phyloP scores from a whole-genome alignment of 192 early-diverging fungal species.

The Linnemannia exigua region DNA sequence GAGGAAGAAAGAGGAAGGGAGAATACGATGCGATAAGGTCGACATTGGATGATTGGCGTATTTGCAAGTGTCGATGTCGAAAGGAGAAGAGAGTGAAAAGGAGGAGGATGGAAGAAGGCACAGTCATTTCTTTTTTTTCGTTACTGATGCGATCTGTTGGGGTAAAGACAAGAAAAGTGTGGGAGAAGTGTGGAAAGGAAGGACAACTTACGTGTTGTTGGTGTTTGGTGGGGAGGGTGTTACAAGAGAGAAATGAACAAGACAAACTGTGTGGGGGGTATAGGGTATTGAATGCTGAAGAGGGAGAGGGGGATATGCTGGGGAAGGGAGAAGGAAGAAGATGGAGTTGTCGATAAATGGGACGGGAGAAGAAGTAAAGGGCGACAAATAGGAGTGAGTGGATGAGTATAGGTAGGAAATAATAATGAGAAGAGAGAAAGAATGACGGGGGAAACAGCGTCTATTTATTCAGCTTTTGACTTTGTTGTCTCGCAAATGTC shows the following conservation, averaged over 20 bases:
- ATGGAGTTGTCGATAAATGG: slow-evolving; percentile 2
- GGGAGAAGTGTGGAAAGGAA: not conserved
- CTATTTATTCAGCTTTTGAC: slow-evolving; percentile 4
- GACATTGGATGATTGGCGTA: not conserved
- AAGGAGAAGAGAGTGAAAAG: not conserved
- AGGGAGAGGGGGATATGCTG: slow-evolving; percentile 1
- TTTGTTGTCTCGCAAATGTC: not conserved
- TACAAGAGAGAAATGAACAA: not conserved
- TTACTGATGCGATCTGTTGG: slow-evolving; percentile 5
- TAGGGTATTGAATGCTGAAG: slow-evolving; percentile 9
- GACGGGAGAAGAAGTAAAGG: not conserved
- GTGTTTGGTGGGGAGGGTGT: slow-evolving; percentile 3
- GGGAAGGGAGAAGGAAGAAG: not conserved
- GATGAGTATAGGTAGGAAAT: not conserved
- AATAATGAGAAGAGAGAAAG: not conserved
- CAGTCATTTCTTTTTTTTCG: not conserved
- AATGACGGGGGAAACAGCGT: not conserved
- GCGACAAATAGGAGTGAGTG: not conserved
- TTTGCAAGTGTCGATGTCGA: not conserved
- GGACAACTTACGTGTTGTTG: not conserved
- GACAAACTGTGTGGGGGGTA: not conserved
- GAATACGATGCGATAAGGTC: not conserved
- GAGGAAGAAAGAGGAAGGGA: not conserved
- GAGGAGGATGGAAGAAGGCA: not conserved
- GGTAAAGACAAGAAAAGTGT: not conserved